Conservation (phyloP, 1,139 yeast genomes). For the Pichia inconspicua region DNA sequence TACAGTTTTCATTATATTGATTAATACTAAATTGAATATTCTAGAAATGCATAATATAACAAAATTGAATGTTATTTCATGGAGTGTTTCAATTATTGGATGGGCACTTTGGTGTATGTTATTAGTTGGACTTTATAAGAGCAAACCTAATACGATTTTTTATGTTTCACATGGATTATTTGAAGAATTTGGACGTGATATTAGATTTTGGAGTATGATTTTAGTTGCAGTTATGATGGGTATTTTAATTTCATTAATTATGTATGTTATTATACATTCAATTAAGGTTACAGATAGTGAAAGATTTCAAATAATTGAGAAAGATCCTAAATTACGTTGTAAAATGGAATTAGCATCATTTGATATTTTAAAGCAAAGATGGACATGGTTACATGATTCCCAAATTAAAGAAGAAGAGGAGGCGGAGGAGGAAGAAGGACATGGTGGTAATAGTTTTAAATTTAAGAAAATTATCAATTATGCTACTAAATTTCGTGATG, state of each 20-base stretch:
- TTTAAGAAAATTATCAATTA: constrained; percentile 23
- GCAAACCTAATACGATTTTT: constrained; percentile 54
- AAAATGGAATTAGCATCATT: constrained; percentile 67
- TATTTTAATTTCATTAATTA: constrained; percentile 54
- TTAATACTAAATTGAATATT: constrained; percentile 71
- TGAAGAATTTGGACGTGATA: constrained; percentile 67
- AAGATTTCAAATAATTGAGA: constrained; percentile 68
- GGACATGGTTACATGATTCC: constrained; percentile 54
- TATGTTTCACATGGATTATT: constrained; percentile 65
- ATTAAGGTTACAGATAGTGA: constrained; percentile 70
- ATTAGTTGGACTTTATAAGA: constrained; percentile 59
- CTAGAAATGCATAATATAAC: constrained; percentile 80
- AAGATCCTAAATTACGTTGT: constrained; percentile 56
- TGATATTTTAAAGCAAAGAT: constrained; percentile 68
- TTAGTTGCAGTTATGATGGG: constrained; percentile 51
- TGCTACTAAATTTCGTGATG: constrained; percentile 28
- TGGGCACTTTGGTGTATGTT: constrained; percentile 83
- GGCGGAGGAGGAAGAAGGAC: constrained; percentile 33
- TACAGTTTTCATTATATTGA: constrained; percentile 61
- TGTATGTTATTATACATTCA: constrained; percentile 49
- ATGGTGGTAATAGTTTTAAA: constrained; percentile 32
- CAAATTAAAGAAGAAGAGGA: constrained; percentile 3
- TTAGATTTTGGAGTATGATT: constrained; percentile 79
- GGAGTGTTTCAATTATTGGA: constrained; percentile 72
- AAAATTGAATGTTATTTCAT: constrained; percentile 62